Conservation (phyloP, 345 rosid genomes). For the Lagerstroemia speciosa region DNA sequence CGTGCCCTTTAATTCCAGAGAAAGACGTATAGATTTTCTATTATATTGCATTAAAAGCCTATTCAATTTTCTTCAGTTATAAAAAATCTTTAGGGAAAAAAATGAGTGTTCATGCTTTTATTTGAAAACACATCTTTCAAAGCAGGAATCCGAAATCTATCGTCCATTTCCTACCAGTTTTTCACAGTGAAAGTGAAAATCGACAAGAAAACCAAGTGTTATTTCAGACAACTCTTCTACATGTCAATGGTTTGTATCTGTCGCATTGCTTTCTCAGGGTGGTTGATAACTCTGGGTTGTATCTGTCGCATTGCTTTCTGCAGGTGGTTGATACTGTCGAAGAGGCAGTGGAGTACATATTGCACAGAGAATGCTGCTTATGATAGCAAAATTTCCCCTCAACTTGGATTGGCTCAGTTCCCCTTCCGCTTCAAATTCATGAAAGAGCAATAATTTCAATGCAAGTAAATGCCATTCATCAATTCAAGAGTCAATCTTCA, state of each 20-base stretch:
- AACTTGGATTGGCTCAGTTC: neutral
- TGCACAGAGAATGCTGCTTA: constrained; percentile 33
- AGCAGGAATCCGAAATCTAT: neutral
- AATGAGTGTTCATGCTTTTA: neutral
- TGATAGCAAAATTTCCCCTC: constrained; percentile 1
- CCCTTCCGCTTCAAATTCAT: neutral
- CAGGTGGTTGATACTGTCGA: constrained; percentile 74
- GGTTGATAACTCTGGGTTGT: constrained; percentile 24
- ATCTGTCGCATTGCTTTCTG: constrained; percentile 3
- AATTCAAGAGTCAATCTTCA: neutral
- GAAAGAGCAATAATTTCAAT: neutral
- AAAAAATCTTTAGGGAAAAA: neutral
- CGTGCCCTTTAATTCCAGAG: neutral
- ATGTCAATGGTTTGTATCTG: neutral
- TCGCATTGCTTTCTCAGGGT: constrained; percentile 34
- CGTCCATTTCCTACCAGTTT: neutral
- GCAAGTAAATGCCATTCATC: neutral
- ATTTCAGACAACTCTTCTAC: neutral
- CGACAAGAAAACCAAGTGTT: neutral
- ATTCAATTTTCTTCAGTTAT: neutral
- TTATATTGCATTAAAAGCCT: neutral
- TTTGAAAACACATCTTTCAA: neutral
- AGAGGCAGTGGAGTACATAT: constrained; percentile 69
- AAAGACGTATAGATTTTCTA: neutral
- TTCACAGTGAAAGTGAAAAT: neutral